A percentile compares a stretch with the other conserved stretches of the same genome.
Evolutionary conservation across 1,139 yeast genomes (phyloP).

Genomic region (Lodderomyces oxycetoniae): DNA sequence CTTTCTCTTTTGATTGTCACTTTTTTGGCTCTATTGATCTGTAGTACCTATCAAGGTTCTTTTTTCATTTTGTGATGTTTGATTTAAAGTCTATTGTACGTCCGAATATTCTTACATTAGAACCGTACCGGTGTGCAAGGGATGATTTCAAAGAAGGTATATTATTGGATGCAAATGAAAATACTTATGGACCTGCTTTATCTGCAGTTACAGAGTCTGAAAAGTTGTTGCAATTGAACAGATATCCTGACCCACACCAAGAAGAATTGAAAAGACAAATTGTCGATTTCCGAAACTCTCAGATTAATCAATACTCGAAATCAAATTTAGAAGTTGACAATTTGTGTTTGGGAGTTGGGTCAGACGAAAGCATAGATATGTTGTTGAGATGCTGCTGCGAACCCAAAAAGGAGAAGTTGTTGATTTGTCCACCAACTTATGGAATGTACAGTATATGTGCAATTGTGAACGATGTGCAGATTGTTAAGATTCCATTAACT

Average conservation of each 20-base stretch:
- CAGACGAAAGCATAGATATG: conserved; percentile 93
- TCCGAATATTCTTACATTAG: conserved; percentile 74
- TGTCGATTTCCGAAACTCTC: conserved; percentile 62
- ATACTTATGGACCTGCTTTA: conserved; percentile 86
- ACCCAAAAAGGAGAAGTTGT: conserved; percentile 77
- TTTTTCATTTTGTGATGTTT: conserved; percentile 29
- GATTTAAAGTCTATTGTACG: conserved; percentile 61
- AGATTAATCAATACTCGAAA: conserved; percentile 25
- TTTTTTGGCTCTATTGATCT: not conserved
- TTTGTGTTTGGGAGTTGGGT: conserved; percentile 91
- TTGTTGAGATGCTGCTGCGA: conserved; percentile 77
- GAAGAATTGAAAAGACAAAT: conserved; percentile 67
- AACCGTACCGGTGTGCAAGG: conserved; percentile 94
- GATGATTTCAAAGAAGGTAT: conserved; percentile 87
- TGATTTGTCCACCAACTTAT: conserved; percentile 92
- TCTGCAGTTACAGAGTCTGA: conserved; percentile 22
- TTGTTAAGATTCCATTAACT: conserved; percentile 62
- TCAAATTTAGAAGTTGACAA: conserved; percentile 55
- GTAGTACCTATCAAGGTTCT: not conserved
- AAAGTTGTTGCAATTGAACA: conserved; percentile 52
- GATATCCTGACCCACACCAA: conserved; percentile 98
- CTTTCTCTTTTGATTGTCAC: not conserved
- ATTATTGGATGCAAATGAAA: conserved; percentile 91
- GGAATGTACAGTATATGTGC: conserved; percentile 97
- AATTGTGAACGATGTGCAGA: conserved; percentile 76